These are phyloP conservation scores for Penicillium steckii DNA, from an alignment of 495 filamentous ascomycete genomes.

Conservation along the genomic window DNA sequence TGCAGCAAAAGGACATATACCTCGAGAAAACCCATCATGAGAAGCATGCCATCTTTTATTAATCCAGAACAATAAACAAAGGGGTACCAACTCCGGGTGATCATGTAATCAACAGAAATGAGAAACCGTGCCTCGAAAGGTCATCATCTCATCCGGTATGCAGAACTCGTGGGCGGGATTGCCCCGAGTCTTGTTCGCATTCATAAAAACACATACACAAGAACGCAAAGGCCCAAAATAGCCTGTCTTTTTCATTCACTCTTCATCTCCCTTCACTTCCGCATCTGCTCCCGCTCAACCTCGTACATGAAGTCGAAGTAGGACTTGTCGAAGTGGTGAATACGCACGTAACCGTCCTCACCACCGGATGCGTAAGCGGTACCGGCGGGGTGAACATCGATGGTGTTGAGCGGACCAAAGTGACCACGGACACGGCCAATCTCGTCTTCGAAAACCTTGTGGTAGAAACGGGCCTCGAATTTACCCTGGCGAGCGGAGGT, in stretches of 20 bases:
- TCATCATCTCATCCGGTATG: conserved; percentile 37
- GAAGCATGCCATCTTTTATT: conserved; percentile 42
- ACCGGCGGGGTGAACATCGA: conserved; percentile 86
- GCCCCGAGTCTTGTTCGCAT: conserved; percentile 36
- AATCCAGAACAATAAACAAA: conserved; percentile 38
- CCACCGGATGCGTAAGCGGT: conserved; percentile 90
- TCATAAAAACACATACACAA: conserved; percentile 44
- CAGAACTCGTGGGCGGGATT: conserved; percentile 20
- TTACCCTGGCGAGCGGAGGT: conserved; percentile 92
- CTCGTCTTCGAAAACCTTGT: conserved; percentile 98
- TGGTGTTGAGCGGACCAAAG: conserved; percentile 89
- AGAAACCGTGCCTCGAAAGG: conserved; percentile 40
- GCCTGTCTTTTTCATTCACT: conserved; percentile 11
- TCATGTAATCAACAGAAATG: conserved; percentile 45
- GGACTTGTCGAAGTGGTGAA: conserved; percentile 96
- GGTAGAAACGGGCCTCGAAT: conserved; percentile 98
- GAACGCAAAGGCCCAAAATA: conserved; percentile 29
- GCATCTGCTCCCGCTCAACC: conserved; percentile 74
- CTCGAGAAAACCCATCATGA: conserved; percentile 18
- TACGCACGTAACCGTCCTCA: conserved; percentile 97
- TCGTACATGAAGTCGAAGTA: conserved; percentile 99
- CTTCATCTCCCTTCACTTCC: conserved; percentile 29
- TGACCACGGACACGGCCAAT: conserved; percentile 95
- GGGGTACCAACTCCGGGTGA: conserved; percentile 48
- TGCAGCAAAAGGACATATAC: conserved; percentile 19